A percentile compares a stretch with the other conserved stretches of the same genome.
These are phyloP conservation scores for Penicillium glabrum DNA, from an alignment of 2,329 filamentous ascomycete species.

Conservation along the genomic window DNA sequence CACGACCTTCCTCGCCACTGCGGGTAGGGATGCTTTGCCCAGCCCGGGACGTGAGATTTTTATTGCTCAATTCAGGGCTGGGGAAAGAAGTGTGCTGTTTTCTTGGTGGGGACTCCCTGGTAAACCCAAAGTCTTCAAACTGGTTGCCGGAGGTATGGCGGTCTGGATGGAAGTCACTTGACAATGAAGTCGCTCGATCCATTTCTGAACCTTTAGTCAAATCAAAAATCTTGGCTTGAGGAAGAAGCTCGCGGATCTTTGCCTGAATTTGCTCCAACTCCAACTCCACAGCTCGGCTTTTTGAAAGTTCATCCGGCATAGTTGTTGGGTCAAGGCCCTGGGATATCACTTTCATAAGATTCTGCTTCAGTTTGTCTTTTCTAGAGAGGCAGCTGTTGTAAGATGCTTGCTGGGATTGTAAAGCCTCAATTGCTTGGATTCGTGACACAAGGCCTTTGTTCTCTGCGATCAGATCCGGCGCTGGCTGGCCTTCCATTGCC, in stretches of 20 bases:
- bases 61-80: slow-evolving; percentile 6
- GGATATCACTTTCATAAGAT: slow-evolving; percentile 36
- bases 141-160: not conserved
- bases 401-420: slow-evolving; percentile 29
- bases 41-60: not conserved
- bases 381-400: slow-evolving; percentile 30
- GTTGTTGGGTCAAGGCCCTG: slow-evolving; percentile 33
- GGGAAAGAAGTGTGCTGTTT: not conserved
- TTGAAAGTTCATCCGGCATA: slow-evolving; percentile 33
- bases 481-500: slow-evolving; percentile 36
- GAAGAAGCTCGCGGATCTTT: slow-evolving; percentile 35
- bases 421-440: slow-evolving; percentile 38
- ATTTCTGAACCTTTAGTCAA: not conserved
- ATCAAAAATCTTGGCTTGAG: slow-evolving; percentile 29
- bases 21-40: slow-evolving; percentile 15
- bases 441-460: slow-evolving; percentile 37
- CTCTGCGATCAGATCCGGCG: slow-evolving; percentile 34
- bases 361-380: slow-evolving; percentile 35
- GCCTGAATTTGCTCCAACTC: slow-evolving; percentile 36
- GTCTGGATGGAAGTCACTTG: not conserved
- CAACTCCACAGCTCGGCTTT: slow-evolving; percentile 33
- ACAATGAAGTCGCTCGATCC: not conserved
- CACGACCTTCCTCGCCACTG: slow-evolving; percentile 27
- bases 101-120: not conserved
- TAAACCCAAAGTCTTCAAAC: not conserved